Percentiles rank a stretch among this genome's conserved stretches.
These are phyloP conservation scores for Nigrograna mackinnonii DNA, from an alignment of 2,329 filamentous ascomycete species.

Conservation along the genomic window DNA sequence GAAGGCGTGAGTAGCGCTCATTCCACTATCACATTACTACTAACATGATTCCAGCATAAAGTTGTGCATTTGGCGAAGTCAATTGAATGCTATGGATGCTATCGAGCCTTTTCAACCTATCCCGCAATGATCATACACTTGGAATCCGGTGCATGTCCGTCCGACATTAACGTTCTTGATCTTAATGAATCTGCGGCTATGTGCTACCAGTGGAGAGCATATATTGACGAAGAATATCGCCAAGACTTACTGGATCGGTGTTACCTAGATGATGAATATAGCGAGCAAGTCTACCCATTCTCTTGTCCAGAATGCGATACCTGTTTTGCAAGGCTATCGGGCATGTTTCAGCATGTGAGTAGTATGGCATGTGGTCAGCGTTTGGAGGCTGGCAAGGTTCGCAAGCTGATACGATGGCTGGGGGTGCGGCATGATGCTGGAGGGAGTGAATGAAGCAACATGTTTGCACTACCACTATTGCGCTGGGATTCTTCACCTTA, in stretches of 20 bases:
- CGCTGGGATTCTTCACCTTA: no score
- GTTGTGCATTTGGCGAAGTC: constrained; percentile 8
- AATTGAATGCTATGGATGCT: constrained; percentile 15
- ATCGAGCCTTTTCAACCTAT: constrained; percentile 12
- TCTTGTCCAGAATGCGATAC: constrained; percentile 12
- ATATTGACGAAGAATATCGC: constrained; percentile 18
- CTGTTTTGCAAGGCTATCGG: constrained; percentile 15
- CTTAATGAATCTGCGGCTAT: constrained; percentile 18
- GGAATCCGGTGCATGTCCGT: constrained; percentile 17
- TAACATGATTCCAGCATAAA: constrained; percentile 11
- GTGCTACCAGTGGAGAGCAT: constrained; percentile 19
- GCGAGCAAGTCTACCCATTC: constrained; percentile 9
- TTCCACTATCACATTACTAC: not conserved
- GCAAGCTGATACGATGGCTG: constrained; percentile 16
- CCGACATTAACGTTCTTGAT: constrained; percentile 13
- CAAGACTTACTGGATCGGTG: constrained; percentile 13
- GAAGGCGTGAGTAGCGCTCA: constrained; percentile 8
- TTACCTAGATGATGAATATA: constrained; percentile 10
- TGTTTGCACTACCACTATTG: no score
- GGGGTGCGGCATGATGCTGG: constrained; percentile 9
- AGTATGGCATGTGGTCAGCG: constrained; percentile 15
- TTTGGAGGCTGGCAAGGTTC: constrained; percentile 11
- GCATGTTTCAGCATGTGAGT: constrained; percentile 15
- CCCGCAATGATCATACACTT: constrained; percentile 17
- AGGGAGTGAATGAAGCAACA: constrained; percentile 1